phyloP scores from a whole-genome alignment of 2,329 filamentous ascomycete species.

The Talaromyces sp. region DNA sequence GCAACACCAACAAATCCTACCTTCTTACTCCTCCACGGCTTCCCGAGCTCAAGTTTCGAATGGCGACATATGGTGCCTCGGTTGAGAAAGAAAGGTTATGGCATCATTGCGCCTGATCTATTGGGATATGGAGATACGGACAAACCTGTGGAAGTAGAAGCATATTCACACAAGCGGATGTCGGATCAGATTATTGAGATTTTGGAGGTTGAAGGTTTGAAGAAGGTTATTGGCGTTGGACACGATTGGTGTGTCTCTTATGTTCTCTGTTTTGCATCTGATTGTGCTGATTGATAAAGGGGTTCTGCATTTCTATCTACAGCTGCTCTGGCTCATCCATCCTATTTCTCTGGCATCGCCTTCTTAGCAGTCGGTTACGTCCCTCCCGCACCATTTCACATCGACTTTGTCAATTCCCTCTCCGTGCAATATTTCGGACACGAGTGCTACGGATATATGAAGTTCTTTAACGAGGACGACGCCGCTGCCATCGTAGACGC shows the following conservation, averaged over 20 bases:
- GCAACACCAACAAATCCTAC: conserved; percentile 26
- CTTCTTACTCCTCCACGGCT: conserved; percentile 50
- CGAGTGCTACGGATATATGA: conserved; percentile 4
- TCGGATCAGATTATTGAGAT: conserved; percentile 33
- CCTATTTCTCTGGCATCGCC: conserved; percentile 6
- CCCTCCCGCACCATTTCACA: background rate
- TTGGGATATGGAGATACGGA: conserved; percentile 39
- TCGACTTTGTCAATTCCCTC: background rate
- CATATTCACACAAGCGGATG: conserved; percentile 33
- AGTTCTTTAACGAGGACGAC: conserved; percentile 7
- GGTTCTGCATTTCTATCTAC: conserved; percentile 7
- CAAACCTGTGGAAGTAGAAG: conserved; percentile 26
- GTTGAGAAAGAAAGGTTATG: conserved; percentile 40
- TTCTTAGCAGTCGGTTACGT: conserved; percentile 10
- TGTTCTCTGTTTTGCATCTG: no score
- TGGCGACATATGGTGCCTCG: conserved; percentile 40
- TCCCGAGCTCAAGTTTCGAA: conserved; percentile 46
- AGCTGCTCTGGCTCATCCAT: background rate
- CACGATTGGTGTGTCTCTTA: conserved; percentile 20
- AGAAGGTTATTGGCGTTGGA: conserved; percentile 22
- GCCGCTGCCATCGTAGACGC: background rate
- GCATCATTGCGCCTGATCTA: conserved; percentile 44
- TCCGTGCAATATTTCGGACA: background rate
- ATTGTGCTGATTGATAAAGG: background rate
- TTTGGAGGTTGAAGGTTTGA: conserved; percentile 27